These are phyloP conservation scores for Oleoguttula mirabilis DNA, from an alignment of 495 filamentous ascomycete genomes.

Conservation along the genomic window DNA sequence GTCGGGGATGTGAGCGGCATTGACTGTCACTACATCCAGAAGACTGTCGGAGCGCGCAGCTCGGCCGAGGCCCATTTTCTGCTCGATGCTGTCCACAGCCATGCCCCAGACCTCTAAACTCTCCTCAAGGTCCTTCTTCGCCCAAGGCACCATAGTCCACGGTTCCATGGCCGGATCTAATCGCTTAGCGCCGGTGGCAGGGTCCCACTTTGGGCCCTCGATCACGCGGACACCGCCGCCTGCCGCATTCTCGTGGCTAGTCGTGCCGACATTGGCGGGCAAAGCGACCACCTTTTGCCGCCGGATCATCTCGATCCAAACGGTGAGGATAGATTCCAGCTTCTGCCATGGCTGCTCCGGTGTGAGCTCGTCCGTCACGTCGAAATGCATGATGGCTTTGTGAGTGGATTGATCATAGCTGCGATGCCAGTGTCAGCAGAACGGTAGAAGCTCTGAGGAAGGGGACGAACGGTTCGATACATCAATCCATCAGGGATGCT, in stretches of 20 bases:
- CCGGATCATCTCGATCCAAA: conserved; percentile 6
- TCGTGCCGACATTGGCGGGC: too few relatives aligned
- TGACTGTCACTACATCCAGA: not conserved
- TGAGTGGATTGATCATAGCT: conserved; percentile 3
- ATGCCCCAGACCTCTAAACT: conserved; percentile 1
- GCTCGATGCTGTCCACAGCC: not conserved
- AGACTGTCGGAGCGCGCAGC: not conserved
- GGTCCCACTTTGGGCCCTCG: too few relatives aligned
- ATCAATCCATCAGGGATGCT: conserved; percentile 2
- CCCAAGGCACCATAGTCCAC: not conserved
- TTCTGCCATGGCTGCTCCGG: not conserved
- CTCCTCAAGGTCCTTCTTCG: not conserved
- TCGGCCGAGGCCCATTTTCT: not conserved
- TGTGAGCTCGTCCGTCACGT: not conserved
- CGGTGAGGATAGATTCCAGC: conserved; percentile 1
- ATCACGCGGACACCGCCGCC: too few relatives aligned
- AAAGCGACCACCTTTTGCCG: not conserved
- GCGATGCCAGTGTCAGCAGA: not conserved
- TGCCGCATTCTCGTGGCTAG: too few relatives aligned
- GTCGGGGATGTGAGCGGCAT: not conserved
- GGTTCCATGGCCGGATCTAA: too few relatives aligned
- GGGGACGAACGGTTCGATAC: too few relatives aligned
- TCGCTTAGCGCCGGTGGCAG: too few relatives aligned
- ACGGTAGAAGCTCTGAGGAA: too few relatives aligned
- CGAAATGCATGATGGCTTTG: conserved; percentile 3